These are phyloP conservation scores for Galerina marginata DNA, from an alignment of 768 basidiomycete species.

Conservation along the genomic window DNA sequence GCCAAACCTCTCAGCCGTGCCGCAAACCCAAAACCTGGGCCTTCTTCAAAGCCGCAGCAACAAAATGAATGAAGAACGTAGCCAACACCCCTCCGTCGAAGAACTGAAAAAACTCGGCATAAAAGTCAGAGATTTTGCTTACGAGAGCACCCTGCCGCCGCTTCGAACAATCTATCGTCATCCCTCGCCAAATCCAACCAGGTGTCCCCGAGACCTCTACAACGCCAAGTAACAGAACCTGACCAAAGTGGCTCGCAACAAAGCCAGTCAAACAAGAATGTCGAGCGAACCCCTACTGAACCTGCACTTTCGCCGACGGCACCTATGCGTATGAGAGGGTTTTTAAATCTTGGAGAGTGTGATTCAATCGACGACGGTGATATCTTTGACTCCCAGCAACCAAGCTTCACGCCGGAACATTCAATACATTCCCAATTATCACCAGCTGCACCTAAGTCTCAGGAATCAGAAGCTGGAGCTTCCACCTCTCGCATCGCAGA, in stretches of 20 bases:
- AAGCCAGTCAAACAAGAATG: conserved; percentile 7
- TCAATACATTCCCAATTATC: background rate
- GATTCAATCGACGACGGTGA: conserved; percentile 4
- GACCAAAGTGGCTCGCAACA: conserved; percentile 20
- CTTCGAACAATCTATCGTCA: conserved; percentile 55
- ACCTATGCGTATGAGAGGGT: conserved; percentile 28
- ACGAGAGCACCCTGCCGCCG: conserved; percentile 69
- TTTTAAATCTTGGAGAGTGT: conserved; percentile 30
- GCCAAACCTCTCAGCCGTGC: conserved; percentile 4
- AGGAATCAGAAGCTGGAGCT: background rate
- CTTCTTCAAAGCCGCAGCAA: conserved; percentile 8
- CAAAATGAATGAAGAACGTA: conserved; percentile 26
- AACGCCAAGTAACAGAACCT: conserved; percentile 38
- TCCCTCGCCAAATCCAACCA: conserved; percentile 56
- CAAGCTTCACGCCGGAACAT: too few species aligned
- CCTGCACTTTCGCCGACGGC: conserved; percentile 29
- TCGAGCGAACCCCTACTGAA: conserved; percentile 41
- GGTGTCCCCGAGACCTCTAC: conserved; percentile 37
- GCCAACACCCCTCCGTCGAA: conserved; percentile 65
- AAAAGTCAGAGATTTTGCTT: conserved; percentile 68
- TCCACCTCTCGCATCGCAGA: background rate
- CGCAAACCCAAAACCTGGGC: background rate
- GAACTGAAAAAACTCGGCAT: conserved; percentile 37
- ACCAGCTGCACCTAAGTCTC: background rate
- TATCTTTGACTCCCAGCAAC: background rate